Conservation (phyloP, 2,329 filamentous ascomycete species). For the Fusarium sp. region DNA sequence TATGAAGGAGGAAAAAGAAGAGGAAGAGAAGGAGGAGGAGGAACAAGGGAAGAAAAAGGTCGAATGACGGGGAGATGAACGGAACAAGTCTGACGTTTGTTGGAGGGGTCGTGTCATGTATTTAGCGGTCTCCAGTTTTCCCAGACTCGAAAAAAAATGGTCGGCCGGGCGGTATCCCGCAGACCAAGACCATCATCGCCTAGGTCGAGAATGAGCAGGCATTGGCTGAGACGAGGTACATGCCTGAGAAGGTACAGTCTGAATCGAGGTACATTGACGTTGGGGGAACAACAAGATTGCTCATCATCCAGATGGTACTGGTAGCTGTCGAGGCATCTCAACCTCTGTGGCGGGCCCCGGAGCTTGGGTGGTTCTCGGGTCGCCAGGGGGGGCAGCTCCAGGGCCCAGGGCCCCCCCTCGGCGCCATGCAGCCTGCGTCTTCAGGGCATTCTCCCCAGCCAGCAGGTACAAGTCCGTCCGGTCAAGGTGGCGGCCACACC, state of each 20-base stretch:
- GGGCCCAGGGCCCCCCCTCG: not conserved
- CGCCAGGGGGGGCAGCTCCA: not conserved
- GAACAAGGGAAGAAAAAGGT: conserved; percentile 39
- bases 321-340: not conserved
- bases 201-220: not conserved
- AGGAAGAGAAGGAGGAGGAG: conserved; percentile 39
- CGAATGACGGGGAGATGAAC: conserved; percentile 42
- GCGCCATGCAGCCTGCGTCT: not conserved
- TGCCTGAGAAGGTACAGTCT: not conserved
- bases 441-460: not conserved
- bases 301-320: conserved; percentile 3
- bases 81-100: conserved; percentile 35
- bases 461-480: not conserved
- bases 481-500: conserved; percentile 9
- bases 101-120: conserved; percentile 51
- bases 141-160: conserved; percentile 31
- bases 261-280: not conserved
- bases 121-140: conserved; percentile 43
- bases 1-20: conserved; percentile 38
- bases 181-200: not conserved
- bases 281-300: conserved; percentile 9
- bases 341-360: not conserved
- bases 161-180: conserved; percentile 34
- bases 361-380: conserved; percentile 2
- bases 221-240: conserved; percentile 11